These are phyloP conservation scores for Cornus florida DNA, from an alignment of 148 eudicot species.

Conservation along the genomic window DNA sequence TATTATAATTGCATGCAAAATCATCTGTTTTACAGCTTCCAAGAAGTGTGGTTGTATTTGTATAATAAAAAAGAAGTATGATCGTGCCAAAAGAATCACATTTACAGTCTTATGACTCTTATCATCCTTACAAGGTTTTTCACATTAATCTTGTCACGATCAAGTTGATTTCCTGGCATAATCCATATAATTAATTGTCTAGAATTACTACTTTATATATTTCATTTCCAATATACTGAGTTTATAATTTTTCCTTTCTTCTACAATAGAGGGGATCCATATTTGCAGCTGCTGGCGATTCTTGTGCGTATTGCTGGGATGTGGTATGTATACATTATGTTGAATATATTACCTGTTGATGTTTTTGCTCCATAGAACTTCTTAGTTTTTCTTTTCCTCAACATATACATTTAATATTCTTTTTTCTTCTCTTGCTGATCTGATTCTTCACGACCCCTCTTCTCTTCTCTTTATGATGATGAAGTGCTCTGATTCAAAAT, in stretches of 20 bases:
- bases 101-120: too few species aligned
- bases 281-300: slow-evolving; percentile 88
- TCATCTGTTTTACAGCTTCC: too few species aligned
- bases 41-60: too few species aligned
- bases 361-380: background rate
- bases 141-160: background rate
- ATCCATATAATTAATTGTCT: slow-evolving; percentile 3
- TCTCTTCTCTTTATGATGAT: background rate
- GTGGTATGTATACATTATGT: slow-evolving; percentile 57
- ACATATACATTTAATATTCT: background rate
- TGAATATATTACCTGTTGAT: background rate
- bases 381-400: background rate
- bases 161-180: slow-evolving; percentile 2
- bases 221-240: background rate
- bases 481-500: background rate
- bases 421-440: background rate
- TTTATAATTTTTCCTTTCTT: slow-evolving; percentile 6
- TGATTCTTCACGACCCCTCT: background rate
- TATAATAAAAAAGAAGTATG: too few species aligned
- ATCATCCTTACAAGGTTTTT: too few species aligned
- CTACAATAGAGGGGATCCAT: slow-evolving; percentile 62
- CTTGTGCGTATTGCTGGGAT: slow-evolving; percentile 99
- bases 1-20: too few species aligned
- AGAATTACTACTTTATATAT: background rate
- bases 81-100: too few species aligned